Evolutionary conservation across 371 early-diverging fungal species (phyloP).

Genomic region (Mucor racemosus): DNA sequence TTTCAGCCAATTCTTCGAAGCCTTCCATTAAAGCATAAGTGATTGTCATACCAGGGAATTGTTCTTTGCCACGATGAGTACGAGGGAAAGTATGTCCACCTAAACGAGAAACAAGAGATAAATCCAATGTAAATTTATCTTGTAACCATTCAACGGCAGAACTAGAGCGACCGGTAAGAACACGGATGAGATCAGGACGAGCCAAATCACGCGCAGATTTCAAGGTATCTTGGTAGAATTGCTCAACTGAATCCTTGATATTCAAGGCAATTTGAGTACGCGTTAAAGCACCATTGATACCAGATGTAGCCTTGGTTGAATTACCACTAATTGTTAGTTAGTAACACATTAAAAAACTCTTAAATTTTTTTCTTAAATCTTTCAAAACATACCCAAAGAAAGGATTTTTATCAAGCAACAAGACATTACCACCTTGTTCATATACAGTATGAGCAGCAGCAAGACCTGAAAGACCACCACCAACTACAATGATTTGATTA

Average conservation of each 20-base stretch:
- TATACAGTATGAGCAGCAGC: conserved; percentile 86
- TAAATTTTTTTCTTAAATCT: neutral
- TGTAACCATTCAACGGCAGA: conserved; percentile 95
- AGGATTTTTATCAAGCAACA: conserved; percentile 87
- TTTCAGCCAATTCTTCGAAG: conserved; percentile 75
- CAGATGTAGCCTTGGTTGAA: conserved; percentile 96
- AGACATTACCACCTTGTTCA: conserved; percentile 86
- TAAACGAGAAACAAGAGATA: conserved; percentile 87
- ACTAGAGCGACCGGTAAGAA: conserved; percentile 83
- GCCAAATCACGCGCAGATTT: conserved; percentile 88
- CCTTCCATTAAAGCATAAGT: conserved; percentile 92
- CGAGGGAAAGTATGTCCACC: conserved; percentile 91
- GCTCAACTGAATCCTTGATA: conserved; percentile 84
- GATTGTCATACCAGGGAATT: conserved; percentile 96
- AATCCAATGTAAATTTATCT: conserved; percentile 85
- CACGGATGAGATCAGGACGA: conserved; percentile 84
- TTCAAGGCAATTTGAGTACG: conserved; percentile 70
- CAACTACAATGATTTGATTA: conserved; percentile 85
- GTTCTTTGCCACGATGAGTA: conserved; percentile 95
- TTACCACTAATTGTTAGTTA: conserved; percentile 66
- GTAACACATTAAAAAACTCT: neutral
- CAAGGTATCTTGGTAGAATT: conserved; percentile 89
- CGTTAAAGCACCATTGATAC: conserved; percentile 95
- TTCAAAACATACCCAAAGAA: conserved; percentile 72
- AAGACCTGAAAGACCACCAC: conserved; percentile 91